These are phyloP conservation scores for Cladosporium halotolerans DNA, from an alignment of 2,329 filamentous ascomycete species.

Conservation along the genomic window DNA sequence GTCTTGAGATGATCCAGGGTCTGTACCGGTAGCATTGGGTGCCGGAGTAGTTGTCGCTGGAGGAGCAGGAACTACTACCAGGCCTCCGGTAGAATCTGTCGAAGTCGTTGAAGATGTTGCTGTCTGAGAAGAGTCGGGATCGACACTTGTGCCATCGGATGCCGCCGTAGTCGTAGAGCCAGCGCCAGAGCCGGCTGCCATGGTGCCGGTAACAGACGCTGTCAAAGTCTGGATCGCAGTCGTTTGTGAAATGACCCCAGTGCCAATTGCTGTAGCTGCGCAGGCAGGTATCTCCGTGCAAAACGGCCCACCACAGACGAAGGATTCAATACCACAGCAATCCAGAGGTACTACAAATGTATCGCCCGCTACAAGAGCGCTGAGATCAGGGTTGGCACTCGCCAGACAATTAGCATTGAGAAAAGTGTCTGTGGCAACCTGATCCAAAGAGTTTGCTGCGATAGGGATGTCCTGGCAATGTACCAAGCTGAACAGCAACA, in stretches of 20 bases:
- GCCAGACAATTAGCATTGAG: conserved; percentile 1
- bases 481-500: not conserved
- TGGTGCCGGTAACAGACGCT: conserved; percentile 1
- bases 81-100: not conserved
- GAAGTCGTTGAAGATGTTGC: not conserved
- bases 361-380: not conserved
- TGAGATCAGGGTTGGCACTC: not conserved
- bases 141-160: not conserved
- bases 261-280: not conserved
- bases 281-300: not conserved
- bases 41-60: not conserved
- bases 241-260: not conserved
- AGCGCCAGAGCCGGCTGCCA: not conserved
- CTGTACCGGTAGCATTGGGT: not conserved
- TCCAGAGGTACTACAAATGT: not conserved
- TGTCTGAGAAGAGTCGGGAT: not conserved
- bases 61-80: not conserved
- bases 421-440: conserved; percentile 1
- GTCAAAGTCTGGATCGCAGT: not conserved
- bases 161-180: not conserved
- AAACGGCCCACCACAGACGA: not conserved
- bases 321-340: conserved; percentile 1
- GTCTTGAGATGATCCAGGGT: not conserved
- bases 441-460: not conserved
- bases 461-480: not conserved